Evolutionary conservation across 2,329 filamentous ascomycete genomes (phyloP).

Genomic region (Incumbomyces delicatus): DNA sequence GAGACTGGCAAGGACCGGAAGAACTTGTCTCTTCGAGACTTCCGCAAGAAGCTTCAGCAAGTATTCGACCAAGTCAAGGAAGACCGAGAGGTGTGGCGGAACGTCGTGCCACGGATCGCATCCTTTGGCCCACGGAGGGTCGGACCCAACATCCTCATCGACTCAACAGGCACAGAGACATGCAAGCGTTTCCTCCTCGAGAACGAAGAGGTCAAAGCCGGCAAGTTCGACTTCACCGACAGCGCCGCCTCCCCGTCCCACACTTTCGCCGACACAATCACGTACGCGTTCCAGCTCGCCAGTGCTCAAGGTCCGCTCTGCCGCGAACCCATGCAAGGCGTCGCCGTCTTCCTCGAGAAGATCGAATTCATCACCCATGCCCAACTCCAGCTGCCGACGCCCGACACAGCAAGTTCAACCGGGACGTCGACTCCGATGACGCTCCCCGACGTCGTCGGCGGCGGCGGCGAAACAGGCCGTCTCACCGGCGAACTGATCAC

Average conservation of each 20-base stretch:
- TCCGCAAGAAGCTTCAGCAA: slow-evolving; percentile 61
- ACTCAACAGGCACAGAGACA: slow-evolving; percentile 62
- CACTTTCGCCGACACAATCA: slow-evolving; percentile 80
- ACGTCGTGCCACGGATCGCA: slow-evolving; percentile 68
- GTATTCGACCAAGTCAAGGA: slow-evolving; percentile 63
- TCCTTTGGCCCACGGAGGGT: slow-evolving; percentile 78
- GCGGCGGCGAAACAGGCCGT: slow-evolving; percentile 60
- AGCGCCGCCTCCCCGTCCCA: slow-evolving; percentile 41
- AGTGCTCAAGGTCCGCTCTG: slow-evolving; percentile 84
- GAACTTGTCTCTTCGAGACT: slow-evolving; percentile 61
- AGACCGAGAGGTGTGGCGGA: slow-evolving; percentile 66
- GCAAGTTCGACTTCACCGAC: slow-evolving; percentile 15
- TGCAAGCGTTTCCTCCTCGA: slow-evolving; percentile 55
- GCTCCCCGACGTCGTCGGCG: slow-evolving; percentile 48
- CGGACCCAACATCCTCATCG: slow-evolving; percentile 83
- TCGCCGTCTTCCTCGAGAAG: slow-evolving; percentile 75
- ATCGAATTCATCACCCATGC: slow-evolving; percentile 54
- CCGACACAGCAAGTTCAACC: slow-evolving; percentile 19
- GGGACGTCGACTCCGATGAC: not conserved
- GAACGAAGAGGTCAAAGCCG: slow-evolving; percentile 18
- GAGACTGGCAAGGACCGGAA: slow-evolving; percentile 49
- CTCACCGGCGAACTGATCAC: slow-evolving; percentile 91
- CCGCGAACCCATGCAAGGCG: slow-evolving; percentile 83
- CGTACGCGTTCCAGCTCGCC: slow-evolving; percentile 88
- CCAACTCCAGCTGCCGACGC: slow-evolving; percentile 38